A percentile compares a stretch with the other conserved stretches of the same genome.
These are phyloP conservation scores for Yamadazyma conglobata DNA, from an alignment of 1,139 yeast genomes.

Conservation along the genomic window DNA sequence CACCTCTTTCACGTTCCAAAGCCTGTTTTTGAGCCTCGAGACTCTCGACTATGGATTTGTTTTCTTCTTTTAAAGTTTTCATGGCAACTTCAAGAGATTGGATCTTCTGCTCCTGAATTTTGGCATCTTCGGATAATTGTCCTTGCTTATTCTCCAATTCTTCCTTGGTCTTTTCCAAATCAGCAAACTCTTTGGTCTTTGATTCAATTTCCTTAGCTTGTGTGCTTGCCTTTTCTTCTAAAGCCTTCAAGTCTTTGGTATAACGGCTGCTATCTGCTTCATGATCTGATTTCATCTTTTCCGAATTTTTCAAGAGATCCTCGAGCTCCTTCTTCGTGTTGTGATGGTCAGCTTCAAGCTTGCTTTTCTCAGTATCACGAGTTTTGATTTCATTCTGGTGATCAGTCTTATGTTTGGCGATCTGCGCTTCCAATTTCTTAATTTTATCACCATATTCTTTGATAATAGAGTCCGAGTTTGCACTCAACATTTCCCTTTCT, in stretches of 20 bases:
- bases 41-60: slow-evolving; percentile 2
- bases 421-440: slow-evolving; percentile 20
- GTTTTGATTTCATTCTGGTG: slow-evolving; percentile 9
- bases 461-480: slow-evolving; percentile 47
- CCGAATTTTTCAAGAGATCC: slow-evolving; percentile 3
- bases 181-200: neutral
- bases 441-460: slow-evolving; percentile 49
- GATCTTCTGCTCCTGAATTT: neutral
- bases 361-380: slow-evolving; percentile 4
- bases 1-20: too few relatives aligned
- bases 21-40: slow-evolving; percentile 1
- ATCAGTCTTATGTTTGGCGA: slow-evolving; percentile 13
- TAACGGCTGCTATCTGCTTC: slow-evolving; percentile 8
- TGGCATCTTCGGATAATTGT: neutral
- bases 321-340: slow-evolving; percentile 1
- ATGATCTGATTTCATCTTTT: slow-evolving; percentile 8
- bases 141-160: neutral
- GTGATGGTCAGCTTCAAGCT: slow-evolving; percentile 5
- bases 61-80: slow-evolving; percentile 2
- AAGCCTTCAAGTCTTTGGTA: neutral
- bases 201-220: neutral
- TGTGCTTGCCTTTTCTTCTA: neutral
- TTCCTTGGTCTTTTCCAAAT: slow-evolving; percentile 1
- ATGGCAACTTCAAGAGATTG: slow-evolving; percentile 1
- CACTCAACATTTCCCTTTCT: slow-evolving; percentile 45